Evolutionary conservation across 2,329 filamentous ascomycete species (phyloP).

Genomic region (Parafenestella ontariensis): DNA sequence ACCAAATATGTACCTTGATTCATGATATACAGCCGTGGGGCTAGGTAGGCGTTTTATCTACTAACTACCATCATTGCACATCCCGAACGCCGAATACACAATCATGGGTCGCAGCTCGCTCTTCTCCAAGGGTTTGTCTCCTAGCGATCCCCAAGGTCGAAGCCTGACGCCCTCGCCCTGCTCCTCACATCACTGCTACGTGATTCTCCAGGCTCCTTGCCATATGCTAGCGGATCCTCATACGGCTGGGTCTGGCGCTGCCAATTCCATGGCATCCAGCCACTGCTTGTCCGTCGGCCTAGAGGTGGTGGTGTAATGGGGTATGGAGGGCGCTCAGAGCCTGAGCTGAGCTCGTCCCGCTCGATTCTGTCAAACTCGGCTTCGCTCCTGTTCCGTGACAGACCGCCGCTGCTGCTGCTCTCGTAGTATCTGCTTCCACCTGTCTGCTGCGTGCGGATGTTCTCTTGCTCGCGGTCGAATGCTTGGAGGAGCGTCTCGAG

Average conservation of each 20-base stretch:
- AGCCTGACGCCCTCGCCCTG: slow-evolving; percentile 37
- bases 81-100: slow-evolving; percentile 14
- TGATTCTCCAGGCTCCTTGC: slow-evolving; percentile 29
- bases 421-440: slow-evolving; percentile 57
- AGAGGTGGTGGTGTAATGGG: slow-evolving; percentile 42
- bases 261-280: slow-evolving; percentile 63
- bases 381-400: slow-evolving; percentile 85
- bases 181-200: slow-evolving; percentile 17
- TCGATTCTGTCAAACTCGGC: slow-evolving; percentile 90
- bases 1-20: not conserved
- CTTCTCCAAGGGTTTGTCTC: slow-evolving; percentile 15
- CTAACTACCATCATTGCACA: not conserved
- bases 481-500: slow-evolving; percentile 77
- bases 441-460: slow-evolving; percentile 54
- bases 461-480: slow-evolving; percentile 78
- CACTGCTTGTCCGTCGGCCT: slow-evolving; percentile 42
- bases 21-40: slow-evolving; percentile 4
- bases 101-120: slow-evolving; percentile 5
- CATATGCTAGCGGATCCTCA: slow-evolving; percentile 46
- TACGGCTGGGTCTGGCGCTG: slow-evolving; percentile 27
- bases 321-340: slow-evolving; percentile 56
- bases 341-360: slow-evolving; percentile 62
- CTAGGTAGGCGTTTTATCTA: slow-evolving; percentile 7
- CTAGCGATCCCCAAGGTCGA: slow-evolving; percentile 44
- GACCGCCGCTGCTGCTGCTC: slow-evolving; percentile 48